phyloP scores from a whole-genome alignment of 345 rosid genomes.

The Euphorbia peplus region DNA sequence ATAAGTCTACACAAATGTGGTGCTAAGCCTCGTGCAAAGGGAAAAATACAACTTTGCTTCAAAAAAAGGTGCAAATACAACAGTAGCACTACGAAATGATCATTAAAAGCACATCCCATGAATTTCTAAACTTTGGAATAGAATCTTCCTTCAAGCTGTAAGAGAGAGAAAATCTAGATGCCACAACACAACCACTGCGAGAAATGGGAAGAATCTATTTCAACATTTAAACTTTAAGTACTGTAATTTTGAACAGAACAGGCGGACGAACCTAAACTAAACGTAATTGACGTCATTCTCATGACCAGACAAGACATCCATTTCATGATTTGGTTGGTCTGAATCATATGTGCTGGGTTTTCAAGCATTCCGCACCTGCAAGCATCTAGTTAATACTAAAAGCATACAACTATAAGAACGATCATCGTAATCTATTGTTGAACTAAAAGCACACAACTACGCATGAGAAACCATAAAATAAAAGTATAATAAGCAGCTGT shows the following conservation, averaged over 20 bases:
- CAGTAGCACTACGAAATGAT: not conserved
- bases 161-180: constrained; percentile 63
- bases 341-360: constrained; percentile 59
- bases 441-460: constrained; percentile 5
- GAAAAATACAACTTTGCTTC: too few species aligned
- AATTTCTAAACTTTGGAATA: constrained; percentile 79
- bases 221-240: not conserved
- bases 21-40: constrained; percentile 4
- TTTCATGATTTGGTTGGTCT: constrained; percentile 86
- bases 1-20: not conserved
- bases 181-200: constrained; percentile 88
- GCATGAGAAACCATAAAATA: not conserved
- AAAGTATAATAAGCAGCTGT: not conserved
- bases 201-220: constrained; percentile 24
- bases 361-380: constrained; percentile 91
- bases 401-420: not conserved
- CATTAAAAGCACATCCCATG: constrained; percentile 57
- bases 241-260: constrained; percentile 5
- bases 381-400: not conserved
- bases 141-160: constrained; percentile 77
- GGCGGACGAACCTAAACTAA: constrained; percentile 74
- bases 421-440: not conserved
- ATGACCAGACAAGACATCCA: constrained; percentile 88
- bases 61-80: constrained; percentile 5
- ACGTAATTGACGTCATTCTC: constrained; percentile 99